Evolutionary conservation across 2,329 filamentous ascomycete genomes (phyloP).

Genomic region (Diplodia intermedia): DNA sequence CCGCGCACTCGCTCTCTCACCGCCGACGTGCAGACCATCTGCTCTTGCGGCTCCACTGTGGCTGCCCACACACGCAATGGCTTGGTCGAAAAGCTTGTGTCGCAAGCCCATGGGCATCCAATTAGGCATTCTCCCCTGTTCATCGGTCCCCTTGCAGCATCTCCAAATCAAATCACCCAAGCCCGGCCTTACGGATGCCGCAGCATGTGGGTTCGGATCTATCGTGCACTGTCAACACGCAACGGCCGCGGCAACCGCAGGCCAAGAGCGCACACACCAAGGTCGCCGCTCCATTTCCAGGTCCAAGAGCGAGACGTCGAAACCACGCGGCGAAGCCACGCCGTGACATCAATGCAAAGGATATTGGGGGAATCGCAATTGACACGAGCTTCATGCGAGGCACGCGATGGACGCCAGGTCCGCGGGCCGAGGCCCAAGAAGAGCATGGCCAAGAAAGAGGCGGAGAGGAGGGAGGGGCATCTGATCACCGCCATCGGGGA

Average conservation of each 20-base stretch:
- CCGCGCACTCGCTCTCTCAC: background rate
- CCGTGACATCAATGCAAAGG: background rate
- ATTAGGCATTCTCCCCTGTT: conserved; percentile 9
- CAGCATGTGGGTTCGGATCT: background rate
- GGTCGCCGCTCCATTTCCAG: background rate
- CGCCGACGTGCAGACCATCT: conserved; percentile 9
- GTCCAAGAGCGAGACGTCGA: background rate
- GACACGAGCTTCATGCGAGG: conserved; percentile 4
- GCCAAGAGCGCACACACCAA: background rate
- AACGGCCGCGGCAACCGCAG: background rate
- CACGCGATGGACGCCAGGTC: background rate
- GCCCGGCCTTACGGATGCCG: background rate
- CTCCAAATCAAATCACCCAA: background rate
- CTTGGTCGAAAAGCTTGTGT: background rate
- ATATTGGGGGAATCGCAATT: background rate
- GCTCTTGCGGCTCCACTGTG: background rate
- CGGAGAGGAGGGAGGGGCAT: background rate
- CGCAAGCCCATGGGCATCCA: background rate
- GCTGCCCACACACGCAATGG: background rate
- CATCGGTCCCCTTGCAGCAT: background rate
- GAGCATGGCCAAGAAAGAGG: conserved; percentile 3
- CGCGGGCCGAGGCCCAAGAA: conserved; percentile 13
- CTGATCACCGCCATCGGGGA: background rate
- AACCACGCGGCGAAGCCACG: background rate
- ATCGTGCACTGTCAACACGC: background rate